Evolutionary conservation across 164 flowering plant species (phyloP), one percentile per base, ranked within the genome.

Genomic region (Warburgia ugandensis): DNA sequence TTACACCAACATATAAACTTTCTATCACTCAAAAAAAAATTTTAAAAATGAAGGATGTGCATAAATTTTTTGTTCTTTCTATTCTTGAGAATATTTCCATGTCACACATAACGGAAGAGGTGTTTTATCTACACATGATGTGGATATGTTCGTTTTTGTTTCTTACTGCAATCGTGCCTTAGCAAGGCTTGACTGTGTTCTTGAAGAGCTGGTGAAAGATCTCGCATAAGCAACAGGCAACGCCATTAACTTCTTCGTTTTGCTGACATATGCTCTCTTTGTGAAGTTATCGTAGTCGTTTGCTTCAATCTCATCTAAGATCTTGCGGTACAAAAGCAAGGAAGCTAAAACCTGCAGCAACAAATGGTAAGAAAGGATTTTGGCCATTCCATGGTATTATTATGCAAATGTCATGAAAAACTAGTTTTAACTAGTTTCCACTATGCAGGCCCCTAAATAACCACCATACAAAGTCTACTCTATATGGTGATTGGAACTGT

Each of bases 281-380:
- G 89, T 76, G 76, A 88, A 85, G 66, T 81, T 85, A 72, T 88
- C 56, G 64, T 88, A 88, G 49, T 88, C 97, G 25, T 88, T 85
- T 0, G 85, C 94, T 68, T 88, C 89, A 12, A 88, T 88, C 60
- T 70, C 94, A 31, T 88, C 97, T 47, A 88, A 52, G 65, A 88
- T 88, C 56, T 83, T 74, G 0, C 88, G 74, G 29, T 88, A 88
- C 40, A 88, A 42, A 17, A 83, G 68, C 66, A 88, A 64, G 0
- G 97, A 80, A 10, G 97, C 94, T 83, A 76, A 88, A 0, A 87
- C 95, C 94, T 85, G 75, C 58, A n/a, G n/a, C n/a, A 73, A 49
- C 28, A 13, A 17, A 51, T 36, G 37, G 19, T 36, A 2, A 2
- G 6, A 23, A 36, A 5, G 13, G 41, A 1, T 3, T 35, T 35